These are phyloP conservation scores for Fusarium pseudocircinatum DNA, from an alignment of 2,329 filamentous ascomycete species.

Conservation along the genomic window DNA sequence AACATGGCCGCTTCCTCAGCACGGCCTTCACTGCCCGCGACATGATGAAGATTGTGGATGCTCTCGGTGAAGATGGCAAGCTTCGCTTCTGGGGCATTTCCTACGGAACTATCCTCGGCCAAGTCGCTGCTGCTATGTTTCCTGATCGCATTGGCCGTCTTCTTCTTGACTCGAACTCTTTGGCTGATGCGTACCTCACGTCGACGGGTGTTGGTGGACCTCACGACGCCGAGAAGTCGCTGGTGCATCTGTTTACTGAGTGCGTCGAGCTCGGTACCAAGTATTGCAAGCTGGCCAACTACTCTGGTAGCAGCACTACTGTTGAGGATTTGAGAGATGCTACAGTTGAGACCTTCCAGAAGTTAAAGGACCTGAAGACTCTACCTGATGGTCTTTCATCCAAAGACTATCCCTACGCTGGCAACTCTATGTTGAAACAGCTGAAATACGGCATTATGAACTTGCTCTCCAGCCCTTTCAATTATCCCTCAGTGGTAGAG, in stretches of 20 bases:
- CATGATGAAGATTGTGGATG: constrained; percentile 52
- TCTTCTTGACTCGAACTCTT: constrained; percentile 33
- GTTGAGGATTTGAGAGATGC: constrained; percentile 14
- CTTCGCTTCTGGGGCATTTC: constrained; percentile 49
- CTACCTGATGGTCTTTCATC: constrained; percentile 9
- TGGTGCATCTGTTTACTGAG: constrained; percentile 21
- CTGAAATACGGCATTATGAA: constrained; percentile 23
- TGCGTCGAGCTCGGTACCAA: constrained; percentile 24
- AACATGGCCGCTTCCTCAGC: constrained; percentile 43
- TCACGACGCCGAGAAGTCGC: constrained; percentile 19
- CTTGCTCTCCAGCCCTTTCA: neutral
- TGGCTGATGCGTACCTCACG: constrained; percentile 24
- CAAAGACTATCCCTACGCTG: constrained; percentile 1
- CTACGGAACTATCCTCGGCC: constrained; percentile 37
- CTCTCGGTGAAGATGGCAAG: constrained; percentile 48
- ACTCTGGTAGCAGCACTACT: constrained; percentile 19
- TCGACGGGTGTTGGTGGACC: constrained; percentile 13
- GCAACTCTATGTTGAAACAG: constrained; percentile 13
- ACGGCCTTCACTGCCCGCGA: constrained; percentile 52
- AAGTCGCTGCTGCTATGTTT: constrained; percentile 36
- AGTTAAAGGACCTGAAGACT: neutral
- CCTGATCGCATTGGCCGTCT: constrained; percentile 37
- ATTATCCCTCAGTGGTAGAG: constrained; percentile 1
- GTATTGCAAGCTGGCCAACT: constrained; percentile 21
- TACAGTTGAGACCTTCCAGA: constrained; percentile 4